Evolutionary conservation across 1,139 yeast species (phyloP).

Genomic region (Blastobotrys persicus): DNA sequence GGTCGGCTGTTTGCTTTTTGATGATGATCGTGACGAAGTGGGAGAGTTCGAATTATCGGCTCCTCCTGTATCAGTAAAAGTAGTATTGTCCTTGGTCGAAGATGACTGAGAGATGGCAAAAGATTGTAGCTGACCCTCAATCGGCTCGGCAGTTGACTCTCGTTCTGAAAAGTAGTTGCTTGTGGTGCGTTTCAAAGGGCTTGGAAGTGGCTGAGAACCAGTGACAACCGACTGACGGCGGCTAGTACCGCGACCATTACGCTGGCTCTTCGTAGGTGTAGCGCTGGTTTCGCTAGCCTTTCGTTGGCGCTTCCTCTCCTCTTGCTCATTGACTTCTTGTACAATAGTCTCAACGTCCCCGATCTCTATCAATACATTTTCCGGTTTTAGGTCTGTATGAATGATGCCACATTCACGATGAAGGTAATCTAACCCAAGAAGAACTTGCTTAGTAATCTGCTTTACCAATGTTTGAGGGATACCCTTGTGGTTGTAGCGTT

Average conservation of each 20-base stretch:
- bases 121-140: slow-evolving; percentile 19
- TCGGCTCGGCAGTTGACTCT: slow-evolving; percentile 16
- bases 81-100: not conserved
- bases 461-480: slow-evolving; percentile 72
- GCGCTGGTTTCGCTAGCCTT: slow-evolving; percentile 13
- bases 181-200: slow-evolving; percentile 53
- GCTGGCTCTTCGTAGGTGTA: slow-evolving; percentile 18
- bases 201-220: slow-evolving; percentile 83
- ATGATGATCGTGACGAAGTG: slow-evolving; percentile 1
- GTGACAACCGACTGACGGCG: slow-evolving; percentile 77
- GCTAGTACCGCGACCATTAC: slow-evolving; percentile 41
- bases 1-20: slow-evolving; percentile 3
- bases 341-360: slow-evolving; percentile 74
- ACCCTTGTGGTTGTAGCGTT: slow-evolving; percentile 66
- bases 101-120: slow-evolving; percentile 8
- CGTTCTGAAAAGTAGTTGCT: slow-evolving; percentile 9
- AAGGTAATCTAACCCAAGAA: slow-evolving; percentile 73
- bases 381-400: slow-evolving; percentile 90
- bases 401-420: slow-evolving; percentile 87
- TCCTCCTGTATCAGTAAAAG: too few species aligned
- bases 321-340: slow-evolving; percentile 52
- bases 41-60: not conserved
- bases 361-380: slow-evolving; percentile 77
- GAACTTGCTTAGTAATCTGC: slow-evolving; percentile 75
- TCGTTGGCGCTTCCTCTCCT: slow-evolving; percentile 25